Percentiles rank a stretch among this genome's conserved stretches.
phyloP scores from a whole-genome alignment of 306 rosid genomes.

The Prunus mume region DNA sequence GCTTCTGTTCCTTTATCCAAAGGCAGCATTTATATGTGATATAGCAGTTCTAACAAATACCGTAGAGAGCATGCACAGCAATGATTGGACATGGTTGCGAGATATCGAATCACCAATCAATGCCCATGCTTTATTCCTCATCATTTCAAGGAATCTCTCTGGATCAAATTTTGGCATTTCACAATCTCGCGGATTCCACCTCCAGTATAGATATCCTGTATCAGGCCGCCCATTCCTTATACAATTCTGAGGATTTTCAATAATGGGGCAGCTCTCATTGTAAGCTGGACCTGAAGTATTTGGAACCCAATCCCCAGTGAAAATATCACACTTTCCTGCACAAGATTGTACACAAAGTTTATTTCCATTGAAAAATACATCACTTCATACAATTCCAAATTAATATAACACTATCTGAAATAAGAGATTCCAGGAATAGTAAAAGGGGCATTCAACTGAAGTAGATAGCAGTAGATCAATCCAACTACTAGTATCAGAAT shows the following conservation, averaged over 20 bases:
- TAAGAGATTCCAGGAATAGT: background rate
- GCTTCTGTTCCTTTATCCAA: background rate
- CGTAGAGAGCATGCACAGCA: constrained; percentile 83
- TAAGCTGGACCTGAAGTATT: constrained; percentile 63
- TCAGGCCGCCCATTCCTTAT: constrained; percentile 88
- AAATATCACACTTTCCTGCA: constrained; percentile 73
- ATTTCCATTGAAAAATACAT: constrained; percentile 13
- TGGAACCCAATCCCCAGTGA: constrained; percentile 80
- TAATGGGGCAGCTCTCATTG: constrained; percentile 65
- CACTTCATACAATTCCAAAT: background rate
- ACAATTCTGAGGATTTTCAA: constrained; percentile 89
- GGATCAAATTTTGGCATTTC: constrained; percentile 65
- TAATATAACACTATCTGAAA: constrained; percentile 1
- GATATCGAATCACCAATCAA: constrained; percentile 90
- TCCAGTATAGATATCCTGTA: constrained; percentile 66
- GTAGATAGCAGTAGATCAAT: background rate
- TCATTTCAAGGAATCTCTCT: constrained; percentile 53
- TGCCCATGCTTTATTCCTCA: constrained; percentile 84
- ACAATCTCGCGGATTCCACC: constrained; percentile 77
- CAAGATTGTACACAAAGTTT: background rate
- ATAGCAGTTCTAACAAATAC: constrained; percentile 38
- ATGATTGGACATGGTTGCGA: constrained; percentile 92
- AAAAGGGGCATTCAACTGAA: background rate
- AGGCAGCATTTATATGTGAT: constrained; percentile 2
- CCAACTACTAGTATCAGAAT: background rate